Percentiles rank a stretch among this genome's conserved stretches.
These are phyloP conservation scores for Perilla frutescens DNA, from an alignment of 257 asterid genomes.

Conservation along the genomic window DNA sequence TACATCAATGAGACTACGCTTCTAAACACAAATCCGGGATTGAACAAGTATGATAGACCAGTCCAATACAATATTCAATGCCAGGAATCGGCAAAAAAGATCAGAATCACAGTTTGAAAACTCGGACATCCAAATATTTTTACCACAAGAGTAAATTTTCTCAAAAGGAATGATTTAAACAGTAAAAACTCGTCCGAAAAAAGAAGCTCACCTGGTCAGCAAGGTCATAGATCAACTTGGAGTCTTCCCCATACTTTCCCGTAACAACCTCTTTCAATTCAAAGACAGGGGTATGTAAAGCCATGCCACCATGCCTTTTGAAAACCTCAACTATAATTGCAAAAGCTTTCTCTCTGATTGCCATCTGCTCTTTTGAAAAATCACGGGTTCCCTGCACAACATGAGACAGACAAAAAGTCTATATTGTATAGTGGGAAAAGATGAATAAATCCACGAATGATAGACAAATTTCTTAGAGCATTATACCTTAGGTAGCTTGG, in stretches of 20 bases:
- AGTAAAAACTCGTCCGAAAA: conserved; percentile 21
- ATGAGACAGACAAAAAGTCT: conserved; percentile 17
- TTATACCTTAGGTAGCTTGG: conserved; percentile 92
- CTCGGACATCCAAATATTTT: neutral
- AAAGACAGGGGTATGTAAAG: conserved; percentile 91
- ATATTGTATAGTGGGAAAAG: neutral
- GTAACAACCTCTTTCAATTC: conserved; percentile 93
- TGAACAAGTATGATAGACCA: neutral
- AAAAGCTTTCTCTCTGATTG: conserved; percentile 81
- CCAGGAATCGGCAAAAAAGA: neutral
- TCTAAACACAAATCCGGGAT: conserved; percentile 7
- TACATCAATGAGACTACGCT: neutral
- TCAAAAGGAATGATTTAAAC: neutral
- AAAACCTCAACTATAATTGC: conserved; percentile 73
- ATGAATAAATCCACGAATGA: neutral
- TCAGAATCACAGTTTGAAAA: neutral
- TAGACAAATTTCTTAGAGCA: neutral
- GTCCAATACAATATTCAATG: neutral
- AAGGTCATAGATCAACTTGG: conserved; percentile 91
- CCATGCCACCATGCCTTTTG: conserved; percentile 89
- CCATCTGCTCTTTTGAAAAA: conserved; percentile 93
- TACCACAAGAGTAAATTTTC: neutral
- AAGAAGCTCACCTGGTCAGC: conserved; percentile 83
- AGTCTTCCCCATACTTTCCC: conserved; percentile 99
- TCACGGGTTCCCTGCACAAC: conserved; percentile 85